Base-by-base conservation (phyloP, 805 yeast genomes). In the Suhomyces sp. region DNA sequence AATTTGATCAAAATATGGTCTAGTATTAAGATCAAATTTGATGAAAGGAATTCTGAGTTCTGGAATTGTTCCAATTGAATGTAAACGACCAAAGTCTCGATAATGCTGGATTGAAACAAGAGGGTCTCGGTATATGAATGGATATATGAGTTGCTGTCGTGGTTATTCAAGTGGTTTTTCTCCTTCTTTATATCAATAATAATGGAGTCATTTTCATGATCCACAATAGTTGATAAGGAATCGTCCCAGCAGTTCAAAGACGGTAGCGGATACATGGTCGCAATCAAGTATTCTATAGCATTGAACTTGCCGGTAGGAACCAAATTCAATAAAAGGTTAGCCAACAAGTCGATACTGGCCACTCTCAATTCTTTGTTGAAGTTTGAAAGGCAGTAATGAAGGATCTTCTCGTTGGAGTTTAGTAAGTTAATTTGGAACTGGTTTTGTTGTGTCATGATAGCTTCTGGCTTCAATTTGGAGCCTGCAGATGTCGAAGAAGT, bases 11-110 rank as follows among this genome's bases (percentile, higher is more conserved):
- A 60, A 1, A 73, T 63, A 2, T 48, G 35, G 47, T 72, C 76
- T 26, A 76, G 51, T 41, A 74, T 66, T 4, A 24, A 47, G 2
- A 60, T 44, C 27, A 73, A 50, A 26, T 68, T 69, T 6, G 50
- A 44, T 0, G 78, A 59, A 29, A 73, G 63, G 50, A 60, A 75
- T n/a, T 73, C 76, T 0, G 67, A 58, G 48, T 71, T 64, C 51
- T 73, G 79, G 47, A 74, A 68, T 55, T 70, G 76, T 52, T 73
- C 75, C 15, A 76, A 61, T 57, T 75, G 79, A 33, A 72, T 56
- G 53, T 72, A 74, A 41, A 71, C 56, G 6, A 74, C 60, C 15
- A 75, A 47, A 0, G 76, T 50, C 55, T 74, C 77, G 7, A 66
- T 61, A 1, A 68, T 52, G 12, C 77, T 71, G 1, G 66, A 57